Percentiles rank a stretch among this genome's conserved stretches.
Conservation (phyloP, 2,329 filamentous ascomycete genomes). For the Botrytis squamosa region DNA sequence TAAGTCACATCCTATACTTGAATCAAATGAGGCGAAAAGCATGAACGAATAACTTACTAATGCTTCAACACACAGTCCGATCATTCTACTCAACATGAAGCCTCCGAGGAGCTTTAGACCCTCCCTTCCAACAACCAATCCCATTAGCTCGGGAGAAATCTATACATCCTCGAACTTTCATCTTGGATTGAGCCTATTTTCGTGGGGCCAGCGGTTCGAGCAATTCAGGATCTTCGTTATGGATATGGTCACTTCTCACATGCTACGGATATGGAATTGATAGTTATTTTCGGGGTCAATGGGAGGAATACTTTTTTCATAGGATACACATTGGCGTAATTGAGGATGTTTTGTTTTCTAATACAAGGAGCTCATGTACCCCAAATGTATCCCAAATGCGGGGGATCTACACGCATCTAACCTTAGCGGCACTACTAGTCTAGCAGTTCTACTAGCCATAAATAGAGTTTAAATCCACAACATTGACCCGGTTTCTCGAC, state of each 20-base stretch:
- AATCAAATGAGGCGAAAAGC: neutral
- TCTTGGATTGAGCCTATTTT: neutral
- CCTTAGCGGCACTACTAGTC: neutral
- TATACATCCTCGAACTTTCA: neutral
- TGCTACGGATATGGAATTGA: neutral
- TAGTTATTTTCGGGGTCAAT: neutral
- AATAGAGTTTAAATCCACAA: neutral
- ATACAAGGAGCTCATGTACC: neutral
- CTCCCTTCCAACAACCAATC: neutral
- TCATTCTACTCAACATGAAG: neutral
- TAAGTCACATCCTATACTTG: neutral
- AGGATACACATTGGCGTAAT: neutral
- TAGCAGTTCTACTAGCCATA: neutral
- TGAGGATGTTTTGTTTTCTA: neutral
- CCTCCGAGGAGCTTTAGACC: neutral
- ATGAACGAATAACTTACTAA: neutral
- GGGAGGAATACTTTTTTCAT: neutral
- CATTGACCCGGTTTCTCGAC: neutral
- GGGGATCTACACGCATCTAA: neutral
- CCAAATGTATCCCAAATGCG: neutral
- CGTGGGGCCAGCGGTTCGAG: neutral
- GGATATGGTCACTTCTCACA: neutral
- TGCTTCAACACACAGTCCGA: neutral
- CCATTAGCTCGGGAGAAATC: neutral
- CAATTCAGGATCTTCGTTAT: neutral